phyloP scores from a whole-genome alignment of 306 rosid species.

The Hylodesmum podocarpum region DNA sequence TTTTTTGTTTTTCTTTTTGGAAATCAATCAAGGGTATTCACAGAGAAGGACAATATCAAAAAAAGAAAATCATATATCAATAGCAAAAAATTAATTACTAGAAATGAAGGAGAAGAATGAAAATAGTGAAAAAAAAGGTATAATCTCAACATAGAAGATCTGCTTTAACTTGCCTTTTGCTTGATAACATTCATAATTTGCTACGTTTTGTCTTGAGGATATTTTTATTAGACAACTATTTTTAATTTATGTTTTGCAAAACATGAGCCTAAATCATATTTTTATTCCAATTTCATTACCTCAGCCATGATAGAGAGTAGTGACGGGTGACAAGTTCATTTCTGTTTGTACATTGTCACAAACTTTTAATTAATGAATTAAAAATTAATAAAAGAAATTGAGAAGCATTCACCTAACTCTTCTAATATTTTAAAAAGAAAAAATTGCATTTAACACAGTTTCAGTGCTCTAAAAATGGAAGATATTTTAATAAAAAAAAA shows the following conservation, averaged over 20 bases:
- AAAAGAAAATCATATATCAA: neutral
- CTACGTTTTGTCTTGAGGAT: neutral
- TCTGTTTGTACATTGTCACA: neutral
- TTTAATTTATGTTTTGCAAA: neutral
- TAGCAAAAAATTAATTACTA: neutral
- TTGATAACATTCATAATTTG: neutral
- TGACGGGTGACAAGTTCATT: neutral
- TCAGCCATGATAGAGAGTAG: neutral
- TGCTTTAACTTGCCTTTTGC: neutral
- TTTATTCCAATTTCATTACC: neutral
- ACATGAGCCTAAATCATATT: neutral
- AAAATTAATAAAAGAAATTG: neutral
- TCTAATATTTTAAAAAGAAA: neutral
- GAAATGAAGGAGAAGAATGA: neutral
- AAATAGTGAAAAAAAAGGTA: neutral
- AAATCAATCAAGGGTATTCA: neutral
- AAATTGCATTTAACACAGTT: neutral
- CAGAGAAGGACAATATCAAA: neutral
- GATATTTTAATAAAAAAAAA: neutral
- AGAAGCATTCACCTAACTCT: neutral
- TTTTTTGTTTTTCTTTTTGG: neutral
- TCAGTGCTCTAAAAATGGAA: neutral
- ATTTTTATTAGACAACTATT: neutral
- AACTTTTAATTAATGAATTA: neutral
- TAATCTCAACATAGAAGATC: neutral